Conservation (phyloP, 106 monocot genomes). For the Posidonia australis region DNA sequence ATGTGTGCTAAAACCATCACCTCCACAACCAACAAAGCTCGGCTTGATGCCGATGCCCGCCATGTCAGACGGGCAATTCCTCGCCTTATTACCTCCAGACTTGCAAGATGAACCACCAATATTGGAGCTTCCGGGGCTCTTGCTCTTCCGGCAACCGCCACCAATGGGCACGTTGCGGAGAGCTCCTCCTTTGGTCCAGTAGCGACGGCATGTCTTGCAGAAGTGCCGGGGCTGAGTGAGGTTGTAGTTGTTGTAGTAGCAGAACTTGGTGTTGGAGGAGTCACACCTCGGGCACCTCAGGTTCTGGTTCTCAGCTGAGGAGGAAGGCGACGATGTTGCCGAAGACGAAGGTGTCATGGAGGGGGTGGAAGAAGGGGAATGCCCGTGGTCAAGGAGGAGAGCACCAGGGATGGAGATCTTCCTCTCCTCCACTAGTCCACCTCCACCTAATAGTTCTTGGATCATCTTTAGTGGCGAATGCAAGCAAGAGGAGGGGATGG, state of each 20-base stretch:
- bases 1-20: neutral
- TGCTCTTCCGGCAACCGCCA: conserved; percentile 9
- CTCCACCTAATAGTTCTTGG: neutral
- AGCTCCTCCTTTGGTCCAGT: conserved; percentile 50
- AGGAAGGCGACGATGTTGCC: neutral
- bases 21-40: neutral
- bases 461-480: neutral
- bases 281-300: conserved; percentile 20
- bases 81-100: neutral
- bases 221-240: conserved; percentile 80
- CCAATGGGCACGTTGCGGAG: conserved; percentile 1
- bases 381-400: neutral
- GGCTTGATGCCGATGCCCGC: neutral
- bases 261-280: conserved; percentile 38
- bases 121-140: neutral
- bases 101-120: neutral
- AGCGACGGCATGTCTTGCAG: conserved; percentile 79
- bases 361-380: neutral
- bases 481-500: neutral
- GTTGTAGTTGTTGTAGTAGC: conserved; percentile 49
- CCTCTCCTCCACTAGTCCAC: neutral
- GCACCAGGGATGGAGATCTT: neutral
- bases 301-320: neutral
- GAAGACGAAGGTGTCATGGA: neutral
- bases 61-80: neutral